These are phyloP conservation scores for Leccinum fibrillosum DNA, from an alignment of 768 basidiomycete genomes.

Conservation along the genomic window DNA sequence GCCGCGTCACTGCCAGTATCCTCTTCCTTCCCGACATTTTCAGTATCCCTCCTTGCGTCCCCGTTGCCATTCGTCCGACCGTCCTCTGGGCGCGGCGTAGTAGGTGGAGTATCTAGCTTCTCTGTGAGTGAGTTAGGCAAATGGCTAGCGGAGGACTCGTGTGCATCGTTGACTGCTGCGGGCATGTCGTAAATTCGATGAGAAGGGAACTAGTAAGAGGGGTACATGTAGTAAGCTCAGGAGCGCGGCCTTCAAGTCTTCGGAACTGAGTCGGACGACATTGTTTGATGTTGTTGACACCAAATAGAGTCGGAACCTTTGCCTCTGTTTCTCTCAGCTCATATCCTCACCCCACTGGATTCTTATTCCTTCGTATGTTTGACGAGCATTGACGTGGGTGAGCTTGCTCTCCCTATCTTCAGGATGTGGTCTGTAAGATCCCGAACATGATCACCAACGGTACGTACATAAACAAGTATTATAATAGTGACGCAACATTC, in stretches of 20 bases:
- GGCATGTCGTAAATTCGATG: constrained; percentile 10
- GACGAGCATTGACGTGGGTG: too few relatives aligned
- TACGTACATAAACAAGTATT: too few relatives aligned
- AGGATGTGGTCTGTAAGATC: too few relatives aligned
- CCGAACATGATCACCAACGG: too few relatives aligned
- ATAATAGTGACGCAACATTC: too few relatives aligned
- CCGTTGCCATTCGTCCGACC: constrained; percentile 21
- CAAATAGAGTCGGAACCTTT: too few relatives aligned
- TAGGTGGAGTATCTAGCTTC: constrained; percentile 1
- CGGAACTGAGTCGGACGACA: neutral
- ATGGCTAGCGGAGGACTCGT: neutral
- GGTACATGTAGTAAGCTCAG: constrained; percentile 9
- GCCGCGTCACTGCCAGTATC: neutral
- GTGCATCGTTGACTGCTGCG: neutral
- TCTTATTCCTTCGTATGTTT: too few relatives aligned
- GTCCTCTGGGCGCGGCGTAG: neutral
- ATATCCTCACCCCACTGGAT: too few relatives aligned
- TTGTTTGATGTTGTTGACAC: constrained; percentile 16
- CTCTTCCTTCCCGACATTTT: constrained; percentile 4
- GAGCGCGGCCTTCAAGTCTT: neutral
- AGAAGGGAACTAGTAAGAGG: neutral
- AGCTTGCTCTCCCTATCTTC: too few relatives aligned
- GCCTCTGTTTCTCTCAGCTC: too few relatives aligned
- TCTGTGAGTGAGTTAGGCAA: neutral
- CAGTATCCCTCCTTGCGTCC: neutral